phyloP scores from a whole-genome alignment of 1,139 yeast species.

The Torulaspora globosa region DNA sequence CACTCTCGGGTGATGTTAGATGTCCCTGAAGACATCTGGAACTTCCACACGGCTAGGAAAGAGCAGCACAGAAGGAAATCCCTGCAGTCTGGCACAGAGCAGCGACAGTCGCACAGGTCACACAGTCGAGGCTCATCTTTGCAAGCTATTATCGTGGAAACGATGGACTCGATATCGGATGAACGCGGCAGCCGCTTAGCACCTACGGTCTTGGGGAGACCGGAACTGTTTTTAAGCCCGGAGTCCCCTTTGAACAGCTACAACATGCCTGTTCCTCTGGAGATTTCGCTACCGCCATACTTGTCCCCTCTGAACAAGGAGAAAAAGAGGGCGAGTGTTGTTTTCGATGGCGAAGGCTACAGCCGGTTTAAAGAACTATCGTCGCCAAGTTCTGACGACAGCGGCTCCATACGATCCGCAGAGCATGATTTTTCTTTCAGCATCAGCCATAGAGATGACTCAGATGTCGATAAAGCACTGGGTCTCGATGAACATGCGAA shows the following conservation, averaged over 20 bases:
- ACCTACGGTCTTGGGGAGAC: conserved; percentile 15
- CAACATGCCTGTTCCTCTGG: conserved; percentile 38
- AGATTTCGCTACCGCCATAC: conserved; percentile 37
- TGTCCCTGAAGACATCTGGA: conserved; percentile 34
- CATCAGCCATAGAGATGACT: conserved; percentile 13
- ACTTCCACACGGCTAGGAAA: conserved; percentile 22
- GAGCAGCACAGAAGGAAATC: conserved; percentile 8
- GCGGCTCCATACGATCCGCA: conserved; percentile 30
- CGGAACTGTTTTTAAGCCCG: conserved; percentile 34
- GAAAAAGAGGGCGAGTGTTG: conserved; percentile 25
- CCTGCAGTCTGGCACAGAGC: background rate
- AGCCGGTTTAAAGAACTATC: conserved; percentile 20
- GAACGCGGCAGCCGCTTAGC: conserved; percentile 12
- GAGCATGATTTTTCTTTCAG: conserved; percentile 31
- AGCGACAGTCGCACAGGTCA: background rate
- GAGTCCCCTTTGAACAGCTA: conserved; percentile 37
- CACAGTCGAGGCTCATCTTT: conserved; percentile 22
- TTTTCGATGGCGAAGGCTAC: conserved; percentile 34
- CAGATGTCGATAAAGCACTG: conserved; percentile 26
- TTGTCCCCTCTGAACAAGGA: conserved; percentile 37
- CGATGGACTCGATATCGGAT: conserved; percentile 20
- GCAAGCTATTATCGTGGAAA: conserved; percentile 32
- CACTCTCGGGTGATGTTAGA: conserved; percentile 32
- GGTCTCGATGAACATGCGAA: conserved; percentile 35
- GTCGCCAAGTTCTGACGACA: conserved; percentile 6